These are phyloP conservation scores for Nakazawaea wyomingensis DNA, from an alignment of 805 yeast species.

Conservation along the genomic window DNA sequence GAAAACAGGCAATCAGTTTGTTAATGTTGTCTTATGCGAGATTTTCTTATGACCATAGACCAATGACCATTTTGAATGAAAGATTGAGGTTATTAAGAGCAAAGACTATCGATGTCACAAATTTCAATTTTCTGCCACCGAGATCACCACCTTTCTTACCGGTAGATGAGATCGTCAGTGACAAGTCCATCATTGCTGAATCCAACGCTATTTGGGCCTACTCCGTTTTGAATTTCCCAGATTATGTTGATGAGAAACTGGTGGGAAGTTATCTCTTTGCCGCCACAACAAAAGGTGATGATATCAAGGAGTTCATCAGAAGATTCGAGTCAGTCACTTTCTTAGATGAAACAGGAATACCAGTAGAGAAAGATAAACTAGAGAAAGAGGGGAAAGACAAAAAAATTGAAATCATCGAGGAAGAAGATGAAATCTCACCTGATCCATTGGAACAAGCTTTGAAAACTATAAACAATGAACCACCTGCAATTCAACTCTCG, in stretches of 20 bases:
- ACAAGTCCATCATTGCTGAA: conserved; percentile 56
- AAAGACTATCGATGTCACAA: conserved; percentile 26
- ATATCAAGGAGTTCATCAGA: conserved; percentile 29
- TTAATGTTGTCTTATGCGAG: conserved; percentile 40
- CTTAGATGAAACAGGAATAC: conserved; percentile 25
- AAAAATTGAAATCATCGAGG: conserved; percentile 14
- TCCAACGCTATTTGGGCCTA: conserved; percentile 72
- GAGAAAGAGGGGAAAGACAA: conserved; percentile 17
- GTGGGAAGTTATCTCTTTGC: conserved; percentile 51
- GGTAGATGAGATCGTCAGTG: conserved; percentile 32
- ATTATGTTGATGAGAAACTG: conserved; percentile 34
- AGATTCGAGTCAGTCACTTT: conserved; percentile 32
- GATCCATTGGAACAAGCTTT: conserved; percentile 11
- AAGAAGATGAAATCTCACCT: conserved; percentile 12
- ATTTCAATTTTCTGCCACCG: conserved; percentile 23
- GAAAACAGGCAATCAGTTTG: conserved; percentile 24
- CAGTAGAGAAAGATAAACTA: conserved; percentile 17
- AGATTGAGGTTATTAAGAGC: conserved; percentile 37
- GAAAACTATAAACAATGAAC: conserved; percentile 6
- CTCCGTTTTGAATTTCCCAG: conserved; percentile 38
- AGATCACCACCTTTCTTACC: conserved; percentile 72
- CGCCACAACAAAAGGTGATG: conserved; percentile 29
- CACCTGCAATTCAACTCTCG: conserved; percentile 12
- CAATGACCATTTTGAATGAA: conserved; percentile 31
- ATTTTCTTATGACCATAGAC: conserved; percentile 19